Evolutionary conservation across 2,329 filamentous ascomycete species (phyloP).

Genomic region (Dactylellina drechsleri): DNA sequence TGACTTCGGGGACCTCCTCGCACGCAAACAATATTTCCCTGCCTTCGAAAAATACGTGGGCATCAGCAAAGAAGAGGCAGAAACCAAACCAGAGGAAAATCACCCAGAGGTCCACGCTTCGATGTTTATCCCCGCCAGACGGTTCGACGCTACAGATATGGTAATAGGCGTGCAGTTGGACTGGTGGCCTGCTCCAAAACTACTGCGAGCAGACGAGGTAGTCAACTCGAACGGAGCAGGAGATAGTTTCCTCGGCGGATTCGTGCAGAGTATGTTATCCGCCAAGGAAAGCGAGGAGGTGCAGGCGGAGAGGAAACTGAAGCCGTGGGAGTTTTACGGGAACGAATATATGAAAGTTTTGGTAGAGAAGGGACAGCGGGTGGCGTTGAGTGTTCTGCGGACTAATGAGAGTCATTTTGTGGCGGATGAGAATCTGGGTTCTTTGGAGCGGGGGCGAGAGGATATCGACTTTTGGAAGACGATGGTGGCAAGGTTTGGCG

Average conservation of each 20-base stretch:
- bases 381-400: neutral
- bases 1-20: neutral
- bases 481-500: neutral
- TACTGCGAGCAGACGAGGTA: neutral
- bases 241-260: constrained; percentile 41
- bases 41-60: neutral
- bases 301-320: too few relatives aligned
- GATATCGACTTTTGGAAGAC: constrained; percentile 8
- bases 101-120: too few relatives aligned
- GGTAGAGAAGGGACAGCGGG: neutral
- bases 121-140: constrained; percentile 7
- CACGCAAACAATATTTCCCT: neutral
- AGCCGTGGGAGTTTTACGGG: neutral
- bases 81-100: too few relatives aligned
- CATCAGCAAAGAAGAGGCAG: too few relatives aligned
- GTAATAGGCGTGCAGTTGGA: constrained; percentile 19
- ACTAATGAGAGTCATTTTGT: neutral
- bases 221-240: constrained; percentile 44
- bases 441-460: neutral
- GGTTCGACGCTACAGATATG: neutral
- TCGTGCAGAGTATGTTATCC: constrained; percentile 10
- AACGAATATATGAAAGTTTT: neutral
- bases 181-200: constrained; percentile 8
- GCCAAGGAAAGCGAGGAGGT: neutral
- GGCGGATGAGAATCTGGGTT: too few relatives aligned